Evolutionary conservation across 2,329 filamentous ascomycete genomes (phyloP).

Genomic region (Cordyceps cicadae): DNA sequence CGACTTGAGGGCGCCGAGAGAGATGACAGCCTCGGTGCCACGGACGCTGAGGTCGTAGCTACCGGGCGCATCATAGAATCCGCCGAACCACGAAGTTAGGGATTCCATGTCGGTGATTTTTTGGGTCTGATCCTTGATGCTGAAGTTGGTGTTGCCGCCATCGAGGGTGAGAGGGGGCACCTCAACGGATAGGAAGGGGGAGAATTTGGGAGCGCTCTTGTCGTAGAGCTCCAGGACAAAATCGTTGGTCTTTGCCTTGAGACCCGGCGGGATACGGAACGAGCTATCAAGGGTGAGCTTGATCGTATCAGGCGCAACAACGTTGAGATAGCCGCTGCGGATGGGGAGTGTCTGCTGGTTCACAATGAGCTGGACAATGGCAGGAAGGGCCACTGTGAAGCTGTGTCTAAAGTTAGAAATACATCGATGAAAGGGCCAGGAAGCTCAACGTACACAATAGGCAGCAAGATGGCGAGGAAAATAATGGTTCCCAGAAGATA

Average conservation of each 20-base stretch:
- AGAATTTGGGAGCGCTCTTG: constrained; percentile 24
- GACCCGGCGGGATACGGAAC: constrained; percentile 25
- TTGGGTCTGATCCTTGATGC: constrained; percentile 27
- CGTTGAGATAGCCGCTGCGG: constrained; percentile 25
- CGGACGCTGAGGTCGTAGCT: constrained; percentile 29
- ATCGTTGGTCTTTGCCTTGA: constrained; percentile 30
- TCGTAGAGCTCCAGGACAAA: constrained; percentile 34
- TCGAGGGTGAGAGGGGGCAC: constrained; percentile 26
- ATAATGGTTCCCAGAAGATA: constrained; percentile 31
- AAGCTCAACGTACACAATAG: constrained; percentile 8
- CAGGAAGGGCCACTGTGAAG: constrained; percentile 38
- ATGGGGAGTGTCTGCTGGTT: constrained; percentile 33
- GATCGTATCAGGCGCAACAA: constrained; percentile 24
- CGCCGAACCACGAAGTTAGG: constrained; percentile 30
- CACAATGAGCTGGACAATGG: constrained; percentile 37
- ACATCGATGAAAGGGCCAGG: background rate
- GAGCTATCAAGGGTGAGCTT: constrained; percentile 29
- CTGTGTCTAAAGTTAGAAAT: constrained; percentile 19
- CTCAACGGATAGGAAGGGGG: constrained; percentile 17
- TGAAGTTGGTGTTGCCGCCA: constrained; percentile 29
- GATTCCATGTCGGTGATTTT: constrained; percentile 30
- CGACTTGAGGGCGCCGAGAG: constrained; percentile 32
- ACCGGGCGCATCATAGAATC: constrained; percentile 29
- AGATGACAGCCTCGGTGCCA: constrained; percentile 26
- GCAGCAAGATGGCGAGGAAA: constrained; percentile 11